Base-by-base conservation (phyloP, 768 basidiomycete species). In the Lentinula guzmanii region DNA sequence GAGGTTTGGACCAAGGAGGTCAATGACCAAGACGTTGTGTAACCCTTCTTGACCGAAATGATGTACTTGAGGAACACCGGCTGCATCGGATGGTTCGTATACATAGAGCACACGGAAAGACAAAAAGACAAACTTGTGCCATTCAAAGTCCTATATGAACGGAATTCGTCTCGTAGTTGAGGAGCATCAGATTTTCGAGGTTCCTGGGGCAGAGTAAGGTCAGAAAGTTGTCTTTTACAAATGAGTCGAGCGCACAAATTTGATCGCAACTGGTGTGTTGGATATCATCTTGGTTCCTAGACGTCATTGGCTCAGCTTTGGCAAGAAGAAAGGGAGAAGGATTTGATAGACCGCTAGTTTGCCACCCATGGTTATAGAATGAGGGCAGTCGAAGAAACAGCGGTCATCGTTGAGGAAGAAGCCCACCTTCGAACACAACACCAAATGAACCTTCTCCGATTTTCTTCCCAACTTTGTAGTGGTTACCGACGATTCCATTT, bases 391-490 rank as follows among this genome's bases (percentile, higher is more conserved):
- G 24, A 24, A 33, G 18, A 8, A 34, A 28, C 28, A n/a, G 42
- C 7, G 11, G 35, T 43, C 42, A 43, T 16, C 37, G 16, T 48
- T 16, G 41, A 42, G 24, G 41, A 24, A 11, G 58, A 58, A 31
- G 76, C 79, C 55, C 70, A 95, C 97, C 89, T 83, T 98, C 89
- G 75, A 97, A 93, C 64, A 98, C 90, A 66, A 98, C 96, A 69
- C 96, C 96, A 72, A 99, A 99, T n/a, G 90, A 92, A 55, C 96
- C 96, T 77, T 99, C 96, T 52, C 96, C 96, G 72, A 98, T 96
- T 86, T 98, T 98, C 83, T 96, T 95, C 55, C 96, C 96, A 56
- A 98, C 95, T 65, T 91, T 83, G 71, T 85, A 92, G 72, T 91
- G 85, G 68, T 80, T 86, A 46, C 90, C 90, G 62, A 92, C 87